Evolutionary conservation across 768 basidiomycete genomes (phyloP), one percentile per base, ranked within the genome.

Genomic region (Termitomyces sp.): DNA sequence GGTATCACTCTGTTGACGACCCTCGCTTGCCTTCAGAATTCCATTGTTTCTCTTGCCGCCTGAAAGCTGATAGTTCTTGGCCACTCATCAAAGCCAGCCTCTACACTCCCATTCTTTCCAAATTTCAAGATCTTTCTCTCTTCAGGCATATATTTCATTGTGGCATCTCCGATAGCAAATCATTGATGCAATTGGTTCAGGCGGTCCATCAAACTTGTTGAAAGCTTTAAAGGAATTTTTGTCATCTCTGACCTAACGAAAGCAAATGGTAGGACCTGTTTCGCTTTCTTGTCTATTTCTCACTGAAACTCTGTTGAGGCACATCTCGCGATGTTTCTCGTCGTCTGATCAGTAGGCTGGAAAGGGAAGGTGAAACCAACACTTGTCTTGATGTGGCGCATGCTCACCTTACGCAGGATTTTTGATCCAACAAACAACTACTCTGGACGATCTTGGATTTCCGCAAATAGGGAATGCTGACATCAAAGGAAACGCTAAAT

Each of bases 41-140:
- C 58, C 63, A 78, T 27, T 93, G 90, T 69, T 87, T 91, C 67
- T 84, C 88, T 60, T 93, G 91, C 66, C 84, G 88, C 32, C 74
- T 88, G 43, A 80, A 76, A 46, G 78, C 76, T 12, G 88, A 89
- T 60, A 68, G 76, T 36, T 83, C 82, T 55, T 91, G 88, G 86
- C 81, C 85, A 42, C 71, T 91, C 16, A 85, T 90, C 61, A 78
- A 82, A 53, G 71, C 76, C 36, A 77, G 80, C 57, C 65, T 83
- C 33, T 84, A 85, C 60, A 78, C 81, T 47, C 66, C 67, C 52
- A 81, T 89, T 69, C 72, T 88, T 27, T 74, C 77, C 10, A 84
- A 83, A 55, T 89, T 83, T 69, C 80, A 80, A 60, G 85, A 86
- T 45, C 73, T 93, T 22, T 83, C 88, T 1, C 73, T 85, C 27